Evolutionary conservation across 768 basidiomycete genomes (phyloP).

Genomic region (Pisolithus microcarpus): DNA sequence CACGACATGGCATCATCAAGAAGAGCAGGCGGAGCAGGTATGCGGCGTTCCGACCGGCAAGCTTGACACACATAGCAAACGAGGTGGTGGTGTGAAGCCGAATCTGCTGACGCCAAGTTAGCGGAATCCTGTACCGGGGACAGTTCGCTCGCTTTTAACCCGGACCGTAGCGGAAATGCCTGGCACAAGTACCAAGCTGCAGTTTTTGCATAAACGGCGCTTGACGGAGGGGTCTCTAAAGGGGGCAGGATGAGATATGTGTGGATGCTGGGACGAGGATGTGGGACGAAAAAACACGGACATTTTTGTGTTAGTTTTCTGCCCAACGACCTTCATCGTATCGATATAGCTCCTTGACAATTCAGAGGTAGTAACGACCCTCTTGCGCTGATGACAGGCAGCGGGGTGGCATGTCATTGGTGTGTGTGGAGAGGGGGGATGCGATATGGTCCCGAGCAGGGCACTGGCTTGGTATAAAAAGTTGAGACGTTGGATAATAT

Average conservation of each 20-base stretch:
- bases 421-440: neutral
- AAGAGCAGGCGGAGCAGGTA: conserved; percentile 62
- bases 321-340: conserved; percentile 63
- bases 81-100: conserved; percentile 43
- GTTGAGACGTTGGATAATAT: conserved; percentile 77
- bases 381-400: conserved; percentile 11
- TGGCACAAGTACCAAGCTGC: conserved; percentile 56
- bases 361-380: conserved; percentile 35
- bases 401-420: neutral
- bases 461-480: conserved; percentile 80
- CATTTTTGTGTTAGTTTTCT: conserved; percentile 76
- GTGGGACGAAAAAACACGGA: conserved; percentile 27
- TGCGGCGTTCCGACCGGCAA: conserved; percentile 53
- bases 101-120: conserved; percentile 29
- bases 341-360: conserved; percentile 58
- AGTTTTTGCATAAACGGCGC: conserved; percentile 68
- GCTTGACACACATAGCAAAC: conserved; percentile 52
- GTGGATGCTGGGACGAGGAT: too few species aligned
- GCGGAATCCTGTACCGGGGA: neutral
- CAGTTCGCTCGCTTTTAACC: conserved; percentile 45
- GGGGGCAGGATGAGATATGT: neutral
- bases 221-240: conserved; percentile 78
- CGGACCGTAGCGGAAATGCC: conserved; percentile 62
- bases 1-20: neutral
- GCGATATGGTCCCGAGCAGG: conserved; percentile 41